Conservation (phyloP, 2,329 filamentous ascomycete genomes). For the Fusarium albosuccineum region DNA sequence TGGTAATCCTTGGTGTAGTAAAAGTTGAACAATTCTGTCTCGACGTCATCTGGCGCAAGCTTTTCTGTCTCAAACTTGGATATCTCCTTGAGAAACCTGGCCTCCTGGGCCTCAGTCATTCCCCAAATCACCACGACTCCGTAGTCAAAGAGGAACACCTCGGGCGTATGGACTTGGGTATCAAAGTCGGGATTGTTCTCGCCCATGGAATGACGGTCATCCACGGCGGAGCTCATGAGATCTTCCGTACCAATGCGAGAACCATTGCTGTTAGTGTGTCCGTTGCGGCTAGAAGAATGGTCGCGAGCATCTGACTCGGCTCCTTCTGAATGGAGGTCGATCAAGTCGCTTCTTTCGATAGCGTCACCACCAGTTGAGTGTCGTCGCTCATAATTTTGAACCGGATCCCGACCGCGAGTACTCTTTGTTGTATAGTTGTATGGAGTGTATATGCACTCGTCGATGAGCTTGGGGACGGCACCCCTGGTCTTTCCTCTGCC, state of each 20-base stretch:
- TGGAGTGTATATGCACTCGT: conserved; percentile 97
- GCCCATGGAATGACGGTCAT: conserved; percentile 55
- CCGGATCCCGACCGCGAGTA: conserved; percentile 51
- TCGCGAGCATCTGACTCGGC: conserved; percentile 48
- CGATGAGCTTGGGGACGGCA: conserved; percentile 90
- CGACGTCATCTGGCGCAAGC: conserved; percentile 86
- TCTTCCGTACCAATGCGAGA: conserved; percentile 49
- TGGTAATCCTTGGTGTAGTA: conserved; percentile 99
- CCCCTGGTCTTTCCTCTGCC: conserved; percentile 82
- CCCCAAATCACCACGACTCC: conserved; percentile 99
- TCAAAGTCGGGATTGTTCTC: conserved; percentile 79
- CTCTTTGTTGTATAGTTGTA: conserved; percentile 78
- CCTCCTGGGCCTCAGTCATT: conserved; percentile 91
- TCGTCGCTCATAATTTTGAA: conserved; percentile 71
- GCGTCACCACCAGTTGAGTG: conserved; percentile 80
- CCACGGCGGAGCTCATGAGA: conserved; percentile 51
- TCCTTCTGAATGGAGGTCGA: conserved; percentile 67
- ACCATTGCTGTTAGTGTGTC: conserved; percentile 41
- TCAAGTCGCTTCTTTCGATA: conserved; percentile 70
- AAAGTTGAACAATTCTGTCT: conserved; percentile 98
- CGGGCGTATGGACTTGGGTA: conserved; percentile 88
- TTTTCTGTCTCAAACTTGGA: conserved; percentile 95
- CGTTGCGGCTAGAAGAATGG: conserved; percentile 44
- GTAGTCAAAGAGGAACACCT: conserved; percentile 97
- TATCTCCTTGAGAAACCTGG: conserved; percentile 91